Percentiles rank a stretch among this genome's conserved stretches.
These are phyloP conservation scores for Trypanosoma caninum DNA, from an alignment of 208 protist genomes.

Conservation along the genomic window DNA sequence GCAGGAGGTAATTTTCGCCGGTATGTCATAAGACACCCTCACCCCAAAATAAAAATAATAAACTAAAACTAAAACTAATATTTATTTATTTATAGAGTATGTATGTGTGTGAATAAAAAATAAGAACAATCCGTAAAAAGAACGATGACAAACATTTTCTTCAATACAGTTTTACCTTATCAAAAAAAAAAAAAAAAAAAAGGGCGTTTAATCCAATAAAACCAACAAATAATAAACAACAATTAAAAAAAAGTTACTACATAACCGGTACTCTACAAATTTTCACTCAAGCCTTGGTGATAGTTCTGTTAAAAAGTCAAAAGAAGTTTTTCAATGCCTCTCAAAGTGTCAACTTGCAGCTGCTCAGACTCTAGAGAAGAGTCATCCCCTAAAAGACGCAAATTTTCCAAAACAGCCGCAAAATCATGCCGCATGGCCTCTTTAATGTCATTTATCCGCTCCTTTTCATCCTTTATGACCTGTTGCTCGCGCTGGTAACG, in stretches of 20 bases:
- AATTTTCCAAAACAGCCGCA: conserved; percentile 12
- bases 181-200: conserved; percentile 20
- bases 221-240: no score
- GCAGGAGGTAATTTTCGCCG: conserved; percentile 51
- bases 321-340: conserved; percentile 19
- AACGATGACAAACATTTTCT: background rate
- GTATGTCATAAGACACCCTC: conserved; percentile 58
- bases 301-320: conserved; percentile 4
- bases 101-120: background rate
- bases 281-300: background rate
- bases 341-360: conserved; percentile 17
- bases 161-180: no score
- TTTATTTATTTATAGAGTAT: background rate
- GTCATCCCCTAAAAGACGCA: conserved; percentile 6
- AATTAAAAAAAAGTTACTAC: no score
- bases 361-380: conserved; percentile 7
- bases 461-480: conserved; percentile 14
- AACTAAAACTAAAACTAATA: background rate
- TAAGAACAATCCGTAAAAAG: background rate
- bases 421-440: conserved; percentile 12
- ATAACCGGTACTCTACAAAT: background rate
- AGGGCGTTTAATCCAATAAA: background rate
- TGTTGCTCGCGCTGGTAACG: conserved; percentile 24
- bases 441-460: conserved; percentile 1
- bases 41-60: conserved; percentile 8